Conservation (phyloP, 129 eudicot species). For the Escallonia rubra region DNA sequence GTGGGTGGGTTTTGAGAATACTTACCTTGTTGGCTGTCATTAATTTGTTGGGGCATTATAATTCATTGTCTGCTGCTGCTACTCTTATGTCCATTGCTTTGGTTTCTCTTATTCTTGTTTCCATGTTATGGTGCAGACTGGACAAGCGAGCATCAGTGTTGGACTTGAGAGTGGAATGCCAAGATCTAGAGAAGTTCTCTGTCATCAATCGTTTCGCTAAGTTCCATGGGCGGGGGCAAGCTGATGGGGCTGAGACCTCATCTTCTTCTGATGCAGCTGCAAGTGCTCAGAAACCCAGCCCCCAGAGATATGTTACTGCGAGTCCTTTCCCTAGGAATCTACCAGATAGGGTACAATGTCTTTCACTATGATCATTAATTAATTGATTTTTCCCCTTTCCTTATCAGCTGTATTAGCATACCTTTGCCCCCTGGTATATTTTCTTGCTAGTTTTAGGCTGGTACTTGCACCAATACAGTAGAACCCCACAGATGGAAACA, state of each 20-base stretch:
- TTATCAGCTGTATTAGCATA: conserved; percentile 13
- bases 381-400: background rate
- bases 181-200: conserved; percentile 53
- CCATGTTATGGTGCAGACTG: conserved; percentile 46
- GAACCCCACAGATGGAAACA: conserved; percentile 32
- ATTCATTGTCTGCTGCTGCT: background rate
- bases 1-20: too few species aligned
- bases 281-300: background rate
- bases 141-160: conserved; percentile 36
- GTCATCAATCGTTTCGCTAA: conserved; percentile 63
- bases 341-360: conserved; percentile 54
- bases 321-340: conserved; percentile 45
- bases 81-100: background rate
- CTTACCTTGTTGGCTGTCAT: background rate
- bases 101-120: background rate
- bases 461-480: conserved; percentile 16
- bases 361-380: conserved; percentile 39
- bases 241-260: conserved; percentile 25
- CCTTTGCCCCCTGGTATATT: conserved; percentile 16
- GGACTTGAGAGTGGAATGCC: conserved; percentile 46
- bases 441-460: conserved; percentile 26
- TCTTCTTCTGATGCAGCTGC: conserved; percentile 26
- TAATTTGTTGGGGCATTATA: background rate
- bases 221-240: conserved; percentile 44
- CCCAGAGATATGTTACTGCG: conserved; percentile 36